phyloP scores from a whole-genome alignment of 1,284 basidiomycete species.

The Ustilago xerochloae region DNA sequence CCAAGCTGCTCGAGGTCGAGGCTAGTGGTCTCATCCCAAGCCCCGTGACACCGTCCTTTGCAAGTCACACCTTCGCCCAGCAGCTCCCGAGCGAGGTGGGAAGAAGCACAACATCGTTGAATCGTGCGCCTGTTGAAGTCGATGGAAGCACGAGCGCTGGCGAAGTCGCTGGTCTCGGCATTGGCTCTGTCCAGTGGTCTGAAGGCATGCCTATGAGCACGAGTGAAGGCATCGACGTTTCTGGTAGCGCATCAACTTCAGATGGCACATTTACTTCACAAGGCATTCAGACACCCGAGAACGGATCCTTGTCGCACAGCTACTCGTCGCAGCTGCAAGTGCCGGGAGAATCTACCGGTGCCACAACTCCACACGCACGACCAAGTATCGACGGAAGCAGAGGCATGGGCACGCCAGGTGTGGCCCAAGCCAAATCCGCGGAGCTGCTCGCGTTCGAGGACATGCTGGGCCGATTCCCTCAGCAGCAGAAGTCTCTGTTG shows the following conservation, averaged over 20 bases:
- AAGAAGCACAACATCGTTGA: constrained; percentile 8
- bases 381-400: constrained; percentile 7
- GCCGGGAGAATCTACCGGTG: constrained; percentile 9
- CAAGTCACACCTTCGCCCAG: no score
- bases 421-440: constrained; percentile 18
- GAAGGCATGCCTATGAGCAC: constrained; percentile 24
- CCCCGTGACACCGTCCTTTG: constrained; percentile 22
- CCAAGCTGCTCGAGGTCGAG: constrained; percentile 20
- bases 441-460: constrained; percentile 36
- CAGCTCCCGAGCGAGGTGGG: constrained; percentile 11
- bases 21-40: constrained; percentile 19
- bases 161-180: constrained; percentile 25
- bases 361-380: constrained; percentile 15
- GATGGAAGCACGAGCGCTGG: not conserved
- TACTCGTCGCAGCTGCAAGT: constrained; percentile 8
- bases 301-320: constrained; percentile 20
- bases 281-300: constrained; percentile 28
- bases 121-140: not conserved
- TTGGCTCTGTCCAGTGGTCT: constrained; percentile 21
- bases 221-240: constrained; percentile 16
- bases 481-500: constrained; percentile 36
- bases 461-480: constrained; percentile 42
- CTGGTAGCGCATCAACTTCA: constrained; percentile 15
- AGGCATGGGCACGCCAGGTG: not conserved
- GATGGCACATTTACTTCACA: constrained; percentile 33